Conservation (phyloP, 2,329 filamentous ascomycete species). For the Mariannaea elegans region DNA sequence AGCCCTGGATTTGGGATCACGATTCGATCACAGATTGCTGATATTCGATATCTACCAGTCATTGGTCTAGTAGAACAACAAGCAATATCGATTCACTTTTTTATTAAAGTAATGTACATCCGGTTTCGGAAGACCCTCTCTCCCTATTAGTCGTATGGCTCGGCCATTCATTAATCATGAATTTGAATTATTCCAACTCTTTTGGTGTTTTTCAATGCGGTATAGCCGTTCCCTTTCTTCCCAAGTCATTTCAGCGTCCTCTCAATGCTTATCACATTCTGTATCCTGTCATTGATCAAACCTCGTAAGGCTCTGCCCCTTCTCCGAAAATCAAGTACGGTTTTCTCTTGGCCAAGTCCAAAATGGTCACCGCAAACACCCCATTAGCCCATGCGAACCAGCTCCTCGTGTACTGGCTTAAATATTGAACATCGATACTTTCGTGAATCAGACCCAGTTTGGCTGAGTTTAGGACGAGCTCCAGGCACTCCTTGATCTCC, state of each 20-base stretch:
- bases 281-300: conserved; percentile 42
- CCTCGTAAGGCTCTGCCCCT: conserved; percentile 66
- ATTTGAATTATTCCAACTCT: too few relatives aligned
- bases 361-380: conserved; percentile 90
- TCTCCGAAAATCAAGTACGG: conserved; percentile 85
- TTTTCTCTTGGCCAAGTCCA: conserved; percentile 89
- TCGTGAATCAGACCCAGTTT: conserved; percentile 88
- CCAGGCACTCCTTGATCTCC: conserved; percentile 80
- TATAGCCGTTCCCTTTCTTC: too few relatives aligned
- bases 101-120: too few relatives aligned
- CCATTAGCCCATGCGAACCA: conserved; percentile 99
- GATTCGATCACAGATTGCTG: too few relatives aligned
- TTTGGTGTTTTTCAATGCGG: too few relatives aligned
- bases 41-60: too few relatives aligned
- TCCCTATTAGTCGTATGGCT: too few relatives aligned
- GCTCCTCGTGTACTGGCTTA: conserved; percentile 78
- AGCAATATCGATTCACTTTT: too few relatives aligned
- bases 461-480: conserved; percentile 78
- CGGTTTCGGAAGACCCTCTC: too few relatives aligned
- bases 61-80: too few relatives aligned
- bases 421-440: conserved; percentile 81
- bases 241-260: neutral
- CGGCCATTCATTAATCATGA: too few relatives aligned
- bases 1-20: too few relatives aligned
- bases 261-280: neutral